Evolutionary conservation across 495 filamentous ascomycete genomes (phyloP).

Genomic region (Rostrohypoxylon terebratum): DNA sequence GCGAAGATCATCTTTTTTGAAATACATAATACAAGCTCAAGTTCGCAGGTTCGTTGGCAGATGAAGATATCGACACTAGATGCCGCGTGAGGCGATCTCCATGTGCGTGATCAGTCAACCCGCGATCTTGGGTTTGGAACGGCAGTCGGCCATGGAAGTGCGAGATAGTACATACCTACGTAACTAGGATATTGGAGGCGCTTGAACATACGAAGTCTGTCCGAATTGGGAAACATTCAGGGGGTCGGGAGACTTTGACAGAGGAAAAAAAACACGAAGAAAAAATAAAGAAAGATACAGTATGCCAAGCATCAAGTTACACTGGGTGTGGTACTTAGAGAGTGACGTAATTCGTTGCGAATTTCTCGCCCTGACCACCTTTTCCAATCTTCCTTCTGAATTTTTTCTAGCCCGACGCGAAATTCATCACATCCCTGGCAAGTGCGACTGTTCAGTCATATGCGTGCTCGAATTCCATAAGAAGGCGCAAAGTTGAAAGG

Average conservation of each 20-base stretch:
- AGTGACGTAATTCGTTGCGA: constrained; percentile 52
- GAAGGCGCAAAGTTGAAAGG: constrained; percentile 27
- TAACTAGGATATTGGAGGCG: not conserved
- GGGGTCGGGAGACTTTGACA: constrained; percentile 12
- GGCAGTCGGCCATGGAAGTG: constrained; percentile 15
- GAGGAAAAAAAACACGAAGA: constrained; percentile 1
- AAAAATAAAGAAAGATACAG: constrained; percentile 32
- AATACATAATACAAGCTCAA: constrained; percentile 1
- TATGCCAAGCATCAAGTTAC: constrained; percentile 25
- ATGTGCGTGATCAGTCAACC: constrained; percentile 40
- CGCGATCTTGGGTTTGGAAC: constrained; percentile 36
- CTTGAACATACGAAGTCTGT: constrained; percentile 13
- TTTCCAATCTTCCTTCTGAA: constrained; percentile 33
- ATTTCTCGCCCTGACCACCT: constrained; percentile 41
- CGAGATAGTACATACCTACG: constrained; percentile 24
- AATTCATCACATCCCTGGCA: constrained; percentile 13
- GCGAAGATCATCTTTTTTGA: constrained; percentile 1
- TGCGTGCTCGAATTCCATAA: constrained; percentile 25
- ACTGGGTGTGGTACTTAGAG: constrained; percentile 49
- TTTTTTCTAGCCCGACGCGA: constrained; percentile 30
- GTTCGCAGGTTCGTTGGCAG: not conserved
- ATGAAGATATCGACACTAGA: not conserved
- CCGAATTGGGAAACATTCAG: constrained; percentile 23
- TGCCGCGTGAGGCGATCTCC: constrained; percentile 28
- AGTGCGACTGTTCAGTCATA: not conserved